These are phyloP conservation scores for Gonapodya sp. DNA, from an alignment of 192 early-diverging fungal species.

Conservation along the genomic window DNA sequence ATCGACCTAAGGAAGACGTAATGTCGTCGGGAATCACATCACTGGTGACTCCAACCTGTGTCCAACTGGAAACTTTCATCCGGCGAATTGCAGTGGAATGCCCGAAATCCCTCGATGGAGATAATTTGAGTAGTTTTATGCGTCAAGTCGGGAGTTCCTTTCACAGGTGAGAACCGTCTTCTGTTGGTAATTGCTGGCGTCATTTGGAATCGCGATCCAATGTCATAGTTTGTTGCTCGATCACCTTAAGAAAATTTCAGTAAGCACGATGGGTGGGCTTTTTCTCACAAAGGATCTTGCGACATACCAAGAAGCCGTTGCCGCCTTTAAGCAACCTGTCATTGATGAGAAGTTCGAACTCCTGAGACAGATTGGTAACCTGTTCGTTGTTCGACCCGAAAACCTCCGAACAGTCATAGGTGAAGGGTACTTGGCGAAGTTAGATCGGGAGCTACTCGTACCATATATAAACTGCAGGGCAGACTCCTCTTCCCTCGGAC, in stretches of 20 bases:
- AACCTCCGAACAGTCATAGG: constrained; percentile 78
- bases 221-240: constrained; percentile 69
- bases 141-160: constrained; percentile 70
- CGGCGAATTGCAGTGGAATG: constrained; percentile 37
- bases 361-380: constrained; percentile 82
- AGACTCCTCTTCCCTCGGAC: neutral
- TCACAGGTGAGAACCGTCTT: constrained; percentile 47
- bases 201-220: neutral
- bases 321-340: constrained; percentile 57
- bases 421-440: constrained; percentile 47
- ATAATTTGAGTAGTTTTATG: constrained; percentile 69
- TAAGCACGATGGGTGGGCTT: constrained; percentile 78
- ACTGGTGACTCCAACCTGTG: constrained; percentile 19
- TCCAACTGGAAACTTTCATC: neutral
- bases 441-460: neutral
- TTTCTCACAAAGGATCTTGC: constrained; percentile 86
- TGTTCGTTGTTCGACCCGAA: constrained; percentile 86
- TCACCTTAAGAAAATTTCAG: constrained; percentile 80
- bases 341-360: constrained; percentile 81
- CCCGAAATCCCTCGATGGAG: constrained; percentile 45
- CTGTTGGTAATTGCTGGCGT: neutral
- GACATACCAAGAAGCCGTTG: constrained; percentile 81
- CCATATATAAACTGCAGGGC: neutral
- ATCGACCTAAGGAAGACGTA: constrained; percentile 78
- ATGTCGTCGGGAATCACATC: constrained; percentile 18